Evolutionary conservation across 2,329 filamentous ascomycete genomes (phyloP).

Genomic region (Epichloe glyceriae): DNA sequence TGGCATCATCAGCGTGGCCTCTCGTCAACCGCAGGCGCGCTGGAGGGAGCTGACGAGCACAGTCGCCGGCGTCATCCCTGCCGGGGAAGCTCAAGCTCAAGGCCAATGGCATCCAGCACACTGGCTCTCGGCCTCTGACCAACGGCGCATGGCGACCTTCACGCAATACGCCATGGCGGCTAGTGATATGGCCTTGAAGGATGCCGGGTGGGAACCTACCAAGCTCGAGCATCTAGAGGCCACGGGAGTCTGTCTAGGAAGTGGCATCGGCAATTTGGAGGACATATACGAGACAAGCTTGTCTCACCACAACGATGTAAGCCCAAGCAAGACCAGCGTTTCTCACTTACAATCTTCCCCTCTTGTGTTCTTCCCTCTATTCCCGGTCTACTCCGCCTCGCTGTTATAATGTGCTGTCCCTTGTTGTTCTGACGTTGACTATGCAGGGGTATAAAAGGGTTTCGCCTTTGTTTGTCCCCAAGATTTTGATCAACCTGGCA

Average conservation of each 20-base stretch:
- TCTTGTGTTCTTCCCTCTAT: background rate
- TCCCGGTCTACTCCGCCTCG: background rate
- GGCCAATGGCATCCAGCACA: conserved; percentile 39
- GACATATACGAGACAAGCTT: conserved; percentile 79
- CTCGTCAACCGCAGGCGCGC: conserved; percentile 38
- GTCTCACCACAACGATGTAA: conserved; percentile 58
- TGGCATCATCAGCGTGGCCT: conserved; percentile 62
- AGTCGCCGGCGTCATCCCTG: conserved; percentile 71
- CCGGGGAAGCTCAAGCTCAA: conserved; percentile 21
- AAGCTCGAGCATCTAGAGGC: conserved; percentile 51
- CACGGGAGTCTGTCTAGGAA: conserved; percentile 86
- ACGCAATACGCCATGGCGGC: conserved; percentile 85
- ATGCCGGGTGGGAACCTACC: conserved; percentile 63
- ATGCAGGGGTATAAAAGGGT: conserved; percentile 78
- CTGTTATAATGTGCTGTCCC: too few relatives aligned
- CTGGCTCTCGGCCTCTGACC: conserved; percentile 40
- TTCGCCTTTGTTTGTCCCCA: conserved; percentile 85
- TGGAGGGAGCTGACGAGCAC: conserved; percentile 71
- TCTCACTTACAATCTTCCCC: too few relatives aligned
- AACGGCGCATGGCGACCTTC: conserved; percentile 78
- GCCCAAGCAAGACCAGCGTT: conserved; percentile 12
- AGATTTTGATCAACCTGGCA: conserved; percentile 85
- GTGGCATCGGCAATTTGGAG: conserved; percentile 87
- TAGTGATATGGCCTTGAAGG: conserved; percentile 69
- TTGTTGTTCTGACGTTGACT: background rate